Conservation (phyloP, 2,329 filamentous ascomycete genomes). For the Emmonsia crescens region DNA sequence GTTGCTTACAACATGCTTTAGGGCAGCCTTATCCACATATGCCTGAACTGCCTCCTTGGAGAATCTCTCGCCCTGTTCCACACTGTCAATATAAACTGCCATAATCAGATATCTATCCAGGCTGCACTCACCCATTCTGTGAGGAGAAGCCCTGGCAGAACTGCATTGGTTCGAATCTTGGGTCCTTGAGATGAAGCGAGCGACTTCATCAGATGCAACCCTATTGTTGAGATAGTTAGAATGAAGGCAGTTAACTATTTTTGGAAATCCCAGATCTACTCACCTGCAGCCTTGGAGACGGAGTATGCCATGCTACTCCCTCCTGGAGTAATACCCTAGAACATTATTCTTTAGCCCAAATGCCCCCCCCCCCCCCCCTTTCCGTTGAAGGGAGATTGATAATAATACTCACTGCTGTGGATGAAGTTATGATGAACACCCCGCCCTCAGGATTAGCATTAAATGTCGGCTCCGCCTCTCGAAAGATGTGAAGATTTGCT, state of each 20-base stretch:
- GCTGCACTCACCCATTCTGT: constrained; percentile 51
- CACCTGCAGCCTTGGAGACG: constrained; percentile 64
- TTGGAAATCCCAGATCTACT: constrained; percentile 8
- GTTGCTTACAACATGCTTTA: constrained; percentile 47
- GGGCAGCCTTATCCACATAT: constrained; percentile 44
- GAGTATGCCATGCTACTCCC: constrained; percentile 59
- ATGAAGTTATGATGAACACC: constrained; percentile 52
- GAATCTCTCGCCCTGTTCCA: constrained; percentile 43
- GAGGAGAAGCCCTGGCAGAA: constrained; percentile 53
- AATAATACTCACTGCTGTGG: constrained; percentile 41
- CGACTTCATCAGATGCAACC: constrained; percentile 55
- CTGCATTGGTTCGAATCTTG: constrained; percentile 54
- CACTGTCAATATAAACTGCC: background rate
- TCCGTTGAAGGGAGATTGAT: constrained; percentile 5
- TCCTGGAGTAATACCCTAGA: constrained; percentile 37
- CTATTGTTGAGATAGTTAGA: constrained; percentile 19
- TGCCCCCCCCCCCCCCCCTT: background rate
- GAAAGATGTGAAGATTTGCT: constrained; percentile 43
- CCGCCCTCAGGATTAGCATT: constrained; percentile 53
- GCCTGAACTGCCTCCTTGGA: constrained; percentile 45
- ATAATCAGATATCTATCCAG: background rate
- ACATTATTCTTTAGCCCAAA: background rate
- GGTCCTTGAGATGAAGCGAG: constrained; percentile 51
- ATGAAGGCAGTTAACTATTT: background rate
- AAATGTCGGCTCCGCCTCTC: constrained; percentile 48